Evolutionary conservation across 345 rosid species (phyloP).

Genomic region (Orychophragmus violaceus): DNA sequence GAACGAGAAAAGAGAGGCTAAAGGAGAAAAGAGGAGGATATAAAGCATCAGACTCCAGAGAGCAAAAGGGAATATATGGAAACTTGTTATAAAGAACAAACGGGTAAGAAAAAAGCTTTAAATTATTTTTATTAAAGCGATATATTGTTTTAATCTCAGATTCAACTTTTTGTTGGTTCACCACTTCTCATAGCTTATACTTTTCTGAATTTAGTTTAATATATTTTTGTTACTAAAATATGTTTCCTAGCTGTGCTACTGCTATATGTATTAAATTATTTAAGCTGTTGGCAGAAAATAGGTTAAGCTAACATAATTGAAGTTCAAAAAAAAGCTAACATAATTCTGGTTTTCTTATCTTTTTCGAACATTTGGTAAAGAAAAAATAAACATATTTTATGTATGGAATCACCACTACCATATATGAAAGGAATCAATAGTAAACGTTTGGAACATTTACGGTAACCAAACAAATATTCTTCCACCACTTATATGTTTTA

Average conservation of each 20-base stretch:
- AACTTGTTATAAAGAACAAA: slow-evolving; percentile 37
- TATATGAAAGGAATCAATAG: slow-evolving; percentile 5
- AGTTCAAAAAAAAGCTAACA: too few relatives aligned
- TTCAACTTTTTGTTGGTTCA: slow-evolving; percentile 24
- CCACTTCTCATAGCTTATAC: slow-evolving; percentile 17
- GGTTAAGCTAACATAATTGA: not conserved
- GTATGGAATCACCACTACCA: not conserved
- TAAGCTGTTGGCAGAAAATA: not conserved
- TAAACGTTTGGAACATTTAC: slow-evolving; percentile 7
- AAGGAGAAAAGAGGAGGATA: slow-evolving; percentile 30
- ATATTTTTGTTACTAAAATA: not conserved
- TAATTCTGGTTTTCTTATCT: too few relatives aligned
- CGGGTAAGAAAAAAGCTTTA: slow-evolving; percentile 23
- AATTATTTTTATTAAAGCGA: slow-evolving; percentile 21
- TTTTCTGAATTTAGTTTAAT: slow-evolving; percentile 7
- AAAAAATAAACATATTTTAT: not conserved
- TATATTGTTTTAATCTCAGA: slow-evolving; percentile 25
- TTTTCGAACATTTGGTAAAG: not conserved
- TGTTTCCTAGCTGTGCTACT: not conserved
- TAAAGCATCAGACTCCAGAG: slow-evolving; percentile 22
- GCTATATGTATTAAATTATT: not conserved
- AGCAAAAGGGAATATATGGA: slow-evolving; percentile 38
- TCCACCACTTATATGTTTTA: slow-evolving; percentile 9
- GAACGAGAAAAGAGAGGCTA: slow-evolving; percentile 28
- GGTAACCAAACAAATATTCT: slow-evolving; percentile 2